Evolutionary conservation across 257 asterid species (phyloP), one percentile per base, ranked within the genome.

Genomic region (Avicennia marina): DNA sequence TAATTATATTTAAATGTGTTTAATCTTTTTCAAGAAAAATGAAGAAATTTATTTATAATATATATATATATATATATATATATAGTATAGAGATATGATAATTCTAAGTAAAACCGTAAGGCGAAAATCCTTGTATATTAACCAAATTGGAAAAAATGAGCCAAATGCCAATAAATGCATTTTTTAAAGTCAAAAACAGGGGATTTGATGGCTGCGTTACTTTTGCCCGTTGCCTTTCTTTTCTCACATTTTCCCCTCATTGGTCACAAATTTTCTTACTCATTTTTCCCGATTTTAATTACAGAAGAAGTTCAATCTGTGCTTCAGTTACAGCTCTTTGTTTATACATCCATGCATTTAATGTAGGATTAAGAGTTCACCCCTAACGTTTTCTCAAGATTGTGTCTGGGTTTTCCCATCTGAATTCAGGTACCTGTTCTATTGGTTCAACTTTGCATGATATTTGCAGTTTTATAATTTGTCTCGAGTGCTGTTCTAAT

Each of bases 271-370:
- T n/a, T 12, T 65, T 42, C 49, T n/a, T 42, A 65, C 63, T 42
- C 58, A 40, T 53, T 53, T 27, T 49, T 53, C 73, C 65, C 76
- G 70, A 49, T 44, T 65, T 54, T 59, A 7, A 52, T 43, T 58
- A 34, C 64, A 10, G 40, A n/a, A 25, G 13, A 27, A 38, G 53
- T 40, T 42, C 34, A 12, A 1, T 32, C 8, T 31, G 29, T 55
- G 71, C 71, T 64, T 65, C 61, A 51, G 67, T 61, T 74, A 50
- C 64, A 48, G 12, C 50, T 53, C 49, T 56, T 62, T 53, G 20
- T 53, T 44, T 52, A 29, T 25, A 56, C 59, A 21, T 64, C 36
- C 79, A 54, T 73, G 79, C 75, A 64, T 42, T 68, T 59, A 59
- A 33, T 48, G 7, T 15, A 9, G 46, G 53, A 49, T 54, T 65